Base-by-base conservation (phyloP, 2,329 filamentous ascomycete species). In the Fusarium vanettenii region DNA sequence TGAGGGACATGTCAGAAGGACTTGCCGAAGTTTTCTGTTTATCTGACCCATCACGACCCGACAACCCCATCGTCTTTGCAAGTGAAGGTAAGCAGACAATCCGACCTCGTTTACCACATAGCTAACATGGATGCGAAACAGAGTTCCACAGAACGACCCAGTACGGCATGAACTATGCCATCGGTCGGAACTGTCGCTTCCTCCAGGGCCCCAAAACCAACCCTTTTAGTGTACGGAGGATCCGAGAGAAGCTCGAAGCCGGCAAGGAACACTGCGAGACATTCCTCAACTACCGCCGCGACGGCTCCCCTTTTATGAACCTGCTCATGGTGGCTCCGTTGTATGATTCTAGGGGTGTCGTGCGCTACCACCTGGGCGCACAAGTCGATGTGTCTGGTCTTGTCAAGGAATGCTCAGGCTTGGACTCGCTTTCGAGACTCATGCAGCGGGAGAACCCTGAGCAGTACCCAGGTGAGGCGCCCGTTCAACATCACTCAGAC, bases 111-210 rank as follows among this genome's bases (percentile, higher is more conserved):
- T 29, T 52, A 52, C 25, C 18, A 29, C 16, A 52, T 27, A 29
- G 8, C 67, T 69, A 22, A 71, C 9, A 7, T 55, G 16, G 29
- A 29, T 56, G 2, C 33, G 20, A 14, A 22, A 27, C 68, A 93
- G 92, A 94, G 81, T 95, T 94, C 76, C 89, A 94, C 75, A 87
- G 89, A 57, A 93, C 92, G 6, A 95, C 92, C 0, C 92, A 95
- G 74, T 95, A 95, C 78, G 92, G 92, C 5, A 90, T 93, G 83
- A 88, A 87, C 66, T 94, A 95, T 79, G 89, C 91, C 4, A 89
- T 95, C 20, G 93, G 93, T 0, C 90, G 92, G 35, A 95, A 95
- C 73, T 95, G 93, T 76, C 90, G 93, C 9, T 95, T 95, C 77
- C 87, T 95, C 2, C 93, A 95, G 80, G 93, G 94, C 0, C 93